phyloP scores from a whole-genome alignment of 164 flowering plant genomes.

The Houttuynia cordata region DNA sequence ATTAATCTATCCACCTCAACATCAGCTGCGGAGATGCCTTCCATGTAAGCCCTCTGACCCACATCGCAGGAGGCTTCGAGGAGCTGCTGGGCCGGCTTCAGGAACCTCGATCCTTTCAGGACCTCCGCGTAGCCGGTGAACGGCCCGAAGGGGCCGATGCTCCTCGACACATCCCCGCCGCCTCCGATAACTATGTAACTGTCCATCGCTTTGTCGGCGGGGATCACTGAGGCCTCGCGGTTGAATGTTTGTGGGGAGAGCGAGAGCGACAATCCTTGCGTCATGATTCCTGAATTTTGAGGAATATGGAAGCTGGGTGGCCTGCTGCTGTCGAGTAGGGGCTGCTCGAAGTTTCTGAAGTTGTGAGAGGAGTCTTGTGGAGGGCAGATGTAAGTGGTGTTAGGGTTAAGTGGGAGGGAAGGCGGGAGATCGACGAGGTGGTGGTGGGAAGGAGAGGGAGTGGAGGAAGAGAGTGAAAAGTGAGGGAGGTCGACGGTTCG shows the following conservation, averaged over 20 bases:
- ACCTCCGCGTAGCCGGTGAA: constrained; percentile 83
- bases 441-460: constrained; percentile 20
- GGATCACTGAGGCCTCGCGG: constrained; percentile 7
- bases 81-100: constrained; percentile 76
- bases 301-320: constrained; percentile 7
- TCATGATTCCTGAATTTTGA: constrained; percentile 3
- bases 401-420: neutral
- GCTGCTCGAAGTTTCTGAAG: constrained; percentile 10
- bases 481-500: neutral
- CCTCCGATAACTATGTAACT: constrained; percentile 11
- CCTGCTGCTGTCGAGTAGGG: neutral
- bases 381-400: neutral
- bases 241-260: constrained; percentile 35
- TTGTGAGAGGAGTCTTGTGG: neutral
- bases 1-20: constrained; percentile 18
- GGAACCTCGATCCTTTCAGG: constrained; percentile 59
- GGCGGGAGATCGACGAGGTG: constrained; percentile 23
- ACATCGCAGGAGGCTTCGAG: constrained; percentile 60
- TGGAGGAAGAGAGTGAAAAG: constrained; percentile 10
- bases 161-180: constrained; percentile 23
- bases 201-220: constrained; percentile 8
- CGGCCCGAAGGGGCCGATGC: constrained; percentile 56
- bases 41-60: constrained; percentile 24
- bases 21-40: constrained; percentile 21
- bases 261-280: constrained; percentile 54